These are phyloP conservation scores for Plasmopara muralis DNA, from an alignment of 352 stramenopile species.

Conservation along the genomic window DNA sequence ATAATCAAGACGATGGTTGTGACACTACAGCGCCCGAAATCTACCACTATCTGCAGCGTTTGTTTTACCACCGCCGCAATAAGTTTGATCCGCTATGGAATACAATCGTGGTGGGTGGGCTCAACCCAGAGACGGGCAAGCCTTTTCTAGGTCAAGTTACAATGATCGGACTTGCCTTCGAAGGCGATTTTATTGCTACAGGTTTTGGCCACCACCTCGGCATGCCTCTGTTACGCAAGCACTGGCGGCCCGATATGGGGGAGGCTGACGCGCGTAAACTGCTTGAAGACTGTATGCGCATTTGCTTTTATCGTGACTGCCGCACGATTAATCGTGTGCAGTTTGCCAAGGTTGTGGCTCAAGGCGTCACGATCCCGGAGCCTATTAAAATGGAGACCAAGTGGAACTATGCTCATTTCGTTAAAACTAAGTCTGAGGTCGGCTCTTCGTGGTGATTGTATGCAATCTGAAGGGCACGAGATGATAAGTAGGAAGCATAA, in stretches of 20 bases:
- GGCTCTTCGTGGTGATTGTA: constrained; percentile 81
- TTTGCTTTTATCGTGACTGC: constrained; percentile 99
- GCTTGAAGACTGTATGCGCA: constrained; percentile 96
- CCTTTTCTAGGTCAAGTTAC: constrained; percentile 96
- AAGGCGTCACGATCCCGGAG: constrained; percentile 88
- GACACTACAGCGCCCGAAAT: constrained; percentile 91
- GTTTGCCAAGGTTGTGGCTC: constrained; percentile 91
- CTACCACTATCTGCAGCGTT: constrained; percentile 95
- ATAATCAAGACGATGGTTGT: constrained; percentile 93
- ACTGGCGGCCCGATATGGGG: constrained; percentile 90
- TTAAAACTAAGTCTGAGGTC: constrained; percentile 85
- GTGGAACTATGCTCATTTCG: constrained; percentile 88
- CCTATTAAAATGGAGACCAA: constrained; percentile 94
- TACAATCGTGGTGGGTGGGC: constrained; percentile 94
- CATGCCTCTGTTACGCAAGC: constrained; percentile 94
- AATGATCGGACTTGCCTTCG: constrained; percentile 96
- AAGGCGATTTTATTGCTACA: constrained; percentile 96
- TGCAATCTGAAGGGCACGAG: neutral
- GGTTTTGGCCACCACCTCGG: constrained; percentile 97
- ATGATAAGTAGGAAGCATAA: neutral
- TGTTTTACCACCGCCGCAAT: constrained; percentile 98
- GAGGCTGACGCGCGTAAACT: constrained; percentile 92
- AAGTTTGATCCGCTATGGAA: constrained; percentile 99
- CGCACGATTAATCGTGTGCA: constrained; percentile 97
- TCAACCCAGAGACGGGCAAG: constrained; percentile 82